phyloP scores from a whole-genome alignment of 495 filamentous ascomycete species.

The Neurospora sp. region DNA sequence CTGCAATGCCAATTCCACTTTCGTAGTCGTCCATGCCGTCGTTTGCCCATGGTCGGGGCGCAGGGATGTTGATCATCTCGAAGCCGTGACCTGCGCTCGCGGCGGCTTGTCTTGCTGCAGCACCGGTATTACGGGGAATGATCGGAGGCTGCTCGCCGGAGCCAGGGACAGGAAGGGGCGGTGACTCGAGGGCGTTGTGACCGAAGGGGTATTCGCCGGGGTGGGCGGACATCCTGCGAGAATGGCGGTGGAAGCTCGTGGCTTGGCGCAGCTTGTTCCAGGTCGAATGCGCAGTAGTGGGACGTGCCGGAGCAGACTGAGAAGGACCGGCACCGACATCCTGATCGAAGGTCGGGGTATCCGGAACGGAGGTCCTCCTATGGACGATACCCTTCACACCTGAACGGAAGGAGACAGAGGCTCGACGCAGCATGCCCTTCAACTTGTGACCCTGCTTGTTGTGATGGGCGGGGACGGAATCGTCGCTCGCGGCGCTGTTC shows the following conservation, averaged over 20 bases:
- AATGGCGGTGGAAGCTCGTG: constrained; percentile 37
- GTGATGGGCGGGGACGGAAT: constrained; percentile 11
- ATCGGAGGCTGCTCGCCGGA: constrained; percentile 39
- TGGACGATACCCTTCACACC: constrained; percentile 34
- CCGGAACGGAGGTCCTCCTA: constrained; percentile 37
- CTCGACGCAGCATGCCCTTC: constrained; percentile 38
- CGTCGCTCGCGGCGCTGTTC: constrained; percentile 1
- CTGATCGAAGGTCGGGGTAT: constrained; percentile 16
- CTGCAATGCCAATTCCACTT: constrained; percentile 72
- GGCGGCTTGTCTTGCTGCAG: constrained; percentile 60
- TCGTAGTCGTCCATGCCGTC: constrained; percentile 51
- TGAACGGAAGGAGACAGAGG: constrained; percentile 35
- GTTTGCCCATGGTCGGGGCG: constrained; percentile 21
- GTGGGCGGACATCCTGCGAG: constrained; percentile 26
- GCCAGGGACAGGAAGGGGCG: constrained; percentile 35
- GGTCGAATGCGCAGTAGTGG: constrained; percentile 35
- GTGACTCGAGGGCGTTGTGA: constrained; percentile 25
- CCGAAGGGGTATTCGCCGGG: constrained; percentile 26
- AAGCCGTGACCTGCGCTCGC: constrained; percentile 58
- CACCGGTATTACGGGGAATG: constrained; percentile 47
- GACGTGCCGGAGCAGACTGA: constrained; percentile 11
- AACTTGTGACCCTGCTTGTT: constrained; percentile 11
- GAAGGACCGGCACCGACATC: constrained; percentile 19
- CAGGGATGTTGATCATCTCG: constrained; percentile 31
- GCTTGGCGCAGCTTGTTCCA: constrained; percentile 41